Conservation (phyloP, 768 basidiomycete species). For the Agrocybe praecox region DNA sequence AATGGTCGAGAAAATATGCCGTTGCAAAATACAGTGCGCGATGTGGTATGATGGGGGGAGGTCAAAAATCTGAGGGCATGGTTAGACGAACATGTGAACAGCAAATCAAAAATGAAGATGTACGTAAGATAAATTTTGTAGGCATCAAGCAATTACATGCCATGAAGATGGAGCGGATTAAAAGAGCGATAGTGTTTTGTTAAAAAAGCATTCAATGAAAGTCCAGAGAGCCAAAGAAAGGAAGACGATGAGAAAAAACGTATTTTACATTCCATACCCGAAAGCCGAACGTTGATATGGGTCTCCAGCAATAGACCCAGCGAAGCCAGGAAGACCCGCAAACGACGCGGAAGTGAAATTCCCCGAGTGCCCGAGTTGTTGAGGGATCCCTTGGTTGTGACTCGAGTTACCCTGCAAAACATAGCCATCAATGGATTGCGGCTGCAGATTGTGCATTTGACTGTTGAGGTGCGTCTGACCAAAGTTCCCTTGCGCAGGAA, state of each 20-base stretch:
- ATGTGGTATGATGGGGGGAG: slow-evolving; percentile 37
- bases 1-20: slow-evolving; percentile 61
- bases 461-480: slow-evolving; percentile 57
- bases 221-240: slow-evolving; percentile 24
- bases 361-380: slow-evolving; percentile 49
- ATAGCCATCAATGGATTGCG: slow-evolving; percentile 79
- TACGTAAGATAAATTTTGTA: slow-evolving; percentile 44
- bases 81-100: slow-evolving; percentile 43
- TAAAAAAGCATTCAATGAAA: slow-evolving; percentile 23
- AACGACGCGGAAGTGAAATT: slow-evolving; percentile 63
- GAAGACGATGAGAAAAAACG: slow-evolving; percentile 14
- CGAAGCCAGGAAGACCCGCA: slow-evolving; percentile 48
- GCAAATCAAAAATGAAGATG: slow-evolving; percentile 39
- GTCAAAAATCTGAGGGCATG: slow-evolving; percentile 32
- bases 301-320: slow-evolving; percentile 58
- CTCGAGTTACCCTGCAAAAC: slow-evolving; percentile 74
- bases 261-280: slow-evolving; percentile 77
- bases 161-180: slow-evolving; percentile 29
- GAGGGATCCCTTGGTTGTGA: slow-evolving; percentile 64
- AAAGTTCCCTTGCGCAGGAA: slow-evolving; percentile 57
- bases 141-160: slow-evolving; percentile 30
- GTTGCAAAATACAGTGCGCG: slow-evolving; percentile 72
- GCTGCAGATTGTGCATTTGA: slow-evolving; percentile 63
- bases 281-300: slow-evolving; percentile 77
- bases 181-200: slow-evolving; percentile 41